Base-by-base conservation (phyloP, 2,329 filamentous ascomycete genomes). In the Pyrenophora seminiperda region DNA sequence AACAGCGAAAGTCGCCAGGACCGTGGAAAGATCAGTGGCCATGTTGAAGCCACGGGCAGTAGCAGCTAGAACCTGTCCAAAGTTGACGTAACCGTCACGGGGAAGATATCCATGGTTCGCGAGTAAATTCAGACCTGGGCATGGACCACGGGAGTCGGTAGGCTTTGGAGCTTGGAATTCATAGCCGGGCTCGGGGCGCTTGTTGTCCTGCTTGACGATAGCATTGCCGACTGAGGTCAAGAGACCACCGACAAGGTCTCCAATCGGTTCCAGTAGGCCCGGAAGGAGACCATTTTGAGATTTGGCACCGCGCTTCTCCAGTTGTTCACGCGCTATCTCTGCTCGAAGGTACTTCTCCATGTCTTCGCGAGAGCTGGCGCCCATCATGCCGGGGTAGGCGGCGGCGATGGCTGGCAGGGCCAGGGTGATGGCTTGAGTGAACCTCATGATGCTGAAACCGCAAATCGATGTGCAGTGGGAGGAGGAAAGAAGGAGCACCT, bases 91-190 rank as follows among this genome's bases (percentile, higher is more conserved):
- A 7, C 79, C 79, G 44, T 78, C 62, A 40, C 72, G 79, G 3
- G 76, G 78, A 1, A 82, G 71, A 47, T 76, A 79, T 11, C 75
- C 75, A 51, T 81, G 76, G 58, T 81, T 82, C 4, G 78, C 75
- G n/a, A 82, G 66, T 0, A 79, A 75, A 60, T 82, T 82, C 47
- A 81, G 66, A 73, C 80, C 79, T 1, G 80, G 79, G 49, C 79
- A 82, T 18, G 79, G 78, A 0, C 73, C 61, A 13, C 57, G 55
- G 43, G 61, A 62, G 41, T 65, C 62, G 7, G 45, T 43, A 5
- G 58, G 45, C 3, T 53, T 51, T 43, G 59, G 61, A 5, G 58
- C 53, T 24, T 53, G 29, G 31, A 59, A 63, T 15, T 46, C 41
- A 32, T 54, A 65, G 7, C 56, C 60, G 18, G 50, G 52, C 40